Evolutionary conservation across 2,329 filamentous ascomycete genomes (phyloP).

Genomic region (Ramularia endophylla): DNA sequence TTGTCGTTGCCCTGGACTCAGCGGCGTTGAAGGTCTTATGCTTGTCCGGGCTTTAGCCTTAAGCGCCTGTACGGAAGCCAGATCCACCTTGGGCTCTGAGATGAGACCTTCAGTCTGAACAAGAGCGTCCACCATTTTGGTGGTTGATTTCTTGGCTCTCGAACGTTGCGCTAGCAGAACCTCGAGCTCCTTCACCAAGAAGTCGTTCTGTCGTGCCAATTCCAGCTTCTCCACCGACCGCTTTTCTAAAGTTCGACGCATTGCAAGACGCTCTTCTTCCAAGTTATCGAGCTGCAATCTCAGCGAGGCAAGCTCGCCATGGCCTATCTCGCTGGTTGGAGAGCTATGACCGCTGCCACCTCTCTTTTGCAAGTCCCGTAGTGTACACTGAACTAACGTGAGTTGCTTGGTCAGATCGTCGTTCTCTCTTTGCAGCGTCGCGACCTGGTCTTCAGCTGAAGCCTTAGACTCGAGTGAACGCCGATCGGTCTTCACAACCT

Average conservation of each 20-base stretch:
- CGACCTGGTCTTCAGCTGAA: constrained; percentile 11
- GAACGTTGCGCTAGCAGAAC: constrained; percentile 19
- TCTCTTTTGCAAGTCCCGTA: constrained; percentile 13
- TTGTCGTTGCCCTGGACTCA: constrained; percentile 14
- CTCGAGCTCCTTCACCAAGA: constrained; percentile 26
- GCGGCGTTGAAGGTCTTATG: constrained; percentile 8
- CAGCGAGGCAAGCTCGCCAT: constrained; percentile 16
- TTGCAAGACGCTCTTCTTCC: constrained; percentile 20
- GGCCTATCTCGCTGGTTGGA: constrained; percentile 4
- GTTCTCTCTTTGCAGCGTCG: constrained; percentile 13
- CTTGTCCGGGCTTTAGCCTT: constrained; percentile 10
- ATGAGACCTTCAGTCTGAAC: constrained; percentile 20
- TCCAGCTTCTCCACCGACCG: constrained; percentile 24
- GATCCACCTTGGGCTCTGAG: constrained; percentile 13
- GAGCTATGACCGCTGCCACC: constrained; percentile 6
- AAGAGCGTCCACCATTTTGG: constrained; percentile 13
- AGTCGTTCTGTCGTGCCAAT: constrained; percentile 24
- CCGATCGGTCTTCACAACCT: constrained; percentile 17
- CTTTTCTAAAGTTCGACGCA: constrained; percentile 18
- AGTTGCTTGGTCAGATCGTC: constrained; percentile 17
- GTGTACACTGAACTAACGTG: constrained; percentile 12
- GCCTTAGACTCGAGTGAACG: constrained; percentile 15
- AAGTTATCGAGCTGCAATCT: constrained; percentile 16
- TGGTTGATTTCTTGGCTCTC: constrained; percentile 3
- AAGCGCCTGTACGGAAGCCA: constrained; percentile 9